phyloP scores from a whole-genome alignment of 176 grass and related monocot species.

The Bolboschoenus planiculmis region DNA sequence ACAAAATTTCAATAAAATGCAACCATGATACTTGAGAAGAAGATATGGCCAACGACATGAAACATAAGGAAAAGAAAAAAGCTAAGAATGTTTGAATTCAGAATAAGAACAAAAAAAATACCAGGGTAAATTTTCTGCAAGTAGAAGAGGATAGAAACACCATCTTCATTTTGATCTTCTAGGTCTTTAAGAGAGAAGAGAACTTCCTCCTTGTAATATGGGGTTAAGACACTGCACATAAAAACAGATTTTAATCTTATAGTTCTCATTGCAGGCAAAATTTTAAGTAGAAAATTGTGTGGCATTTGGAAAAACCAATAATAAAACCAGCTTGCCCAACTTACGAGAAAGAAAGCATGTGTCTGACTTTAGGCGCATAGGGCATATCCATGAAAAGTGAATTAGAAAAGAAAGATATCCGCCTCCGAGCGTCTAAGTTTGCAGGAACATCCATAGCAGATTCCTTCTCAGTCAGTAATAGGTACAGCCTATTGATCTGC shows the following conservation, averaged over 20 bases:
- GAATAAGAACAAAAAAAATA: slow-evolving; percentile 10
- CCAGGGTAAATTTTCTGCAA: slow-evolving; percentile 98
- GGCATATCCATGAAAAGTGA: slow-evolving; percentile 99
- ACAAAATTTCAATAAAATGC: slow-evolving; percentile 11
- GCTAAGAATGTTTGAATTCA: background rate
- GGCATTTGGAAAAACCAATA: slow-evolving; percentile 19
- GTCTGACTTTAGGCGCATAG: slow-evolving; percentile 86
- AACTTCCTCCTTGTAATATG: slow-evolving; percentile 91
- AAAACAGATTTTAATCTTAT: background rate
- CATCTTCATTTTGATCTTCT: slow-evolving; percentile 76
- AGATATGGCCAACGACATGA: background rate
- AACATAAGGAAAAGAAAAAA: slow-evolving; percentile 6
- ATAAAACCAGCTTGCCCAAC: slow-evolving; percentile 18
- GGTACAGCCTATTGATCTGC: slow-evolving; percentile 91
- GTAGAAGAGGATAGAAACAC: slow-evolving; percentile 97
- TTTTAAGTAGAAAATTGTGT: slow-evolving; percentile 7
- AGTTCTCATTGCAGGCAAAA: background rate
- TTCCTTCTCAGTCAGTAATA: slow-evolving; percentile 88
- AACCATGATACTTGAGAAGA: background rate
- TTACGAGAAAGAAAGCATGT: slow-evolving; percentile 99
- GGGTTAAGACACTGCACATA: slow-evolving; percentile 76
- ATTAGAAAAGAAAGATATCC: slow-evolving; percentile 96
- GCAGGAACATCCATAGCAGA: slow-evolving; percentile 99
- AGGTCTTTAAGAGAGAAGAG: slow-evolving; percentile 73
- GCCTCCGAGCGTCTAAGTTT: slow-evolving; percentile 87